These are phyloP conservation scores for Skeletonema marinoi DNA, from an alignment of 108 stramenopile species.

Conservation along the genomic window DNA sequence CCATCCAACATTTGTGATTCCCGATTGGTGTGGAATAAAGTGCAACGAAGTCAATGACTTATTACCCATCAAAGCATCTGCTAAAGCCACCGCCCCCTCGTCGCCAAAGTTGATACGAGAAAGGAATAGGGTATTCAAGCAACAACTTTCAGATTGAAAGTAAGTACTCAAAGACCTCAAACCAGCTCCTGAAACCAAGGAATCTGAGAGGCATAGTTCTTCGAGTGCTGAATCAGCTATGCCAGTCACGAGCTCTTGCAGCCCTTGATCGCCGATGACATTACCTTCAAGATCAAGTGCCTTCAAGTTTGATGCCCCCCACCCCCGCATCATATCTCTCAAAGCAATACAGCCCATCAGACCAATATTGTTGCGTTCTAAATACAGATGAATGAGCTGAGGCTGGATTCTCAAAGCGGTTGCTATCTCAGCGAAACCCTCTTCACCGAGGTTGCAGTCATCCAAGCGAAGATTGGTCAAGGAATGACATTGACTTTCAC, in stretches of 20 bases:
- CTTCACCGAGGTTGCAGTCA: not conserved
- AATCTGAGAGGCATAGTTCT: too few relatives aligned
- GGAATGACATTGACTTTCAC: not conserved
- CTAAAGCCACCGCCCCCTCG: not conserved
- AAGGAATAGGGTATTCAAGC: not conserved
- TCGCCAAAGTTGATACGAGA: not conserved
- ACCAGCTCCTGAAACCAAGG: not conserved
- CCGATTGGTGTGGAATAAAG: not conserved
- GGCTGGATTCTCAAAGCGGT: too few relatives aligned
- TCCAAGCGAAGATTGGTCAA: not conserved
- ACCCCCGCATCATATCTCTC: too few relatives aligned
- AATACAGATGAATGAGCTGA: too few relatives aligned
- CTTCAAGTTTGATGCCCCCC: too few relatives aligned
- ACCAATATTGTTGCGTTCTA: too few relatives aligned
- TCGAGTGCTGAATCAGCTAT: not conserved
- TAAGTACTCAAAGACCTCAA: not conserved
- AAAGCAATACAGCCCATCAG: too few relatives aligned
- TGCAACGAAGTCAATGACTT: not conserved
- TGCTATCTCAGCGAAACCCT: not conserved
- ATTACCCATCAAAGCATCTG: not conserved
- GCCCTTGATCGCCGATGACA: not conserved
- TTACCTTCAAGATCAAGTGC: not conserved
- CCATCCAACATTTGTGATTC: not conserved
- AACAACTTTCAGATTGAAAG: not conserved
- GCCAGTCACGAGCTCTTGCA: not conserved